Percentiles rank a stretch among this genome's conserved stretches.
Evolutionary conservation across 805 yeast genomes (phyloP).

Genomic region (Naumovozyma castellii): DNA sequence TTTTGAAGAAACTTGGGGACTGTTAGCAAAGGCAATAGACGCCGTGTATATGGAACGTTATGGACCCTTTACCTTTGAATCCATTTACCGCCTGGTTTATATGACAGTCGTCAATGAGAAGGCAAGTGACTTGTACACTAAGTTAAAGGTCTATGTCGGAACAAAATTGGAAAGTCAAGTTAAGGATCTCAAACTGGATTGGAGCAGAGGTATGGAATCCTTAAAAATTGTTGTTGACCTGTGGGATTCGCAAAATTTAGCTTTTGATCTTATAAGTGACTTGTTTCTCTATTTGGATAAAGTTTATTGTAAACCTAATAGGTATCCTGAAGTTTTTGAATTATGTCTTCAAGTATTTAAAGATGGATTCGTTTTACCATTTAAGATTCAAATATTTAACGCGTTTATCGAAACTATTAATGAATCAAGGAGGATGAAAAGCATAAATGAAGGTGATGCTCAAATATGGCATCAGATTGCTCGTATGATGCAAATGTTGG

Average conservation of each 20-base stretch:
- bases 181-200: not conserved
- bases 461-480: constrained; percentile 7
- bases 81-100: constrained; percentile 70
- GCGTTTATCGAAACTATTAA: constrained; percentile 30
- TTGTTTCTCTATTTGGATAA: constrained; percentile 80
- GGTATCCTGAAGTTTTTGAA: constrained; percentile 58
- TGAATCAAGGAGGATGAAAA: constrained; percentile 38
- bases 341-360: constrained; percentile 62
- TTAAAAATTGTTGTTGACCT: constrained; percentile 29
- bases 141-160: constrained; percentile 7
- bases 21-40: constrained; percentile 54
- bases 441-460: constrained; percentile 39
- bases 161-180: constrained; percentile 7
- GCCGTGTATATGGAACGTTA: constrained; percentile 69
- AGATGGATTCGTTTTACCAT: constrained; percentile 44
- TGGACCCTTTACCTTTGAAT: constrained; percentile 69
- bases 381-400: constrained; percentile 42
- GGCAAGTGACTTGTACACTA: constrained; percentile 9
- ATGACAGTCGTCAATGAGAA: constrained; percentile 46
- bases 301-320: constrained; percentile 66
- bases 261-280: constrained; percentile 74
- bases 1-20: constrained; percentile 59
- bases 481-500: constrained; percentile 60
- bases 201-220: constrained; percentile 25
- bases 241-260: constrained; percentile 66